Base-by-base conservation (phyloP, 2,329 filamentous ascomycete species). In the Claviceps sp. region DNA sequence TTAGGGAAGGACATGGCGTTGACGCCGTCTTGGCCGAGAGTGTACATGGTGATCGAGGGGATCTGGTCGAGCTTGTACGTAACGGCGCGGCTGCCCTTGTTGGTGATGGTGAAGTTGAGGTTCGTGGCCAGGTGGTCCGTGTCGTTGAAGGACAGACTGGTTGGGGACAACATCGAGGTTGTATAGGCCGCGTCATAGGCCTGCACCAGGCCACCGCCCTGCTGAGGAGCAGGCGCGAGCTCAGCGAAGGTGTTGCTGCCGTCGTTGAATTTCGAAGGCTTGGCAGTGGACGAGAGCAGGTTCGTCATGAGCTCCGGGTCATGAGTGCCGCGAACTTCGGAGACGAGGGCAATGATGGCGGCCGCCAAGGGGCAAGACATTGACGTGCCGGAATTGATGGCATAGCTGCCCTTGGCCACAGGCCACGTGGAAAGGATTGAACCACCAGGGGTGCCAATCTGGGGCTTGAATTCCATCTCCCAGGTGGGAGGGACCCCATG, bases 101-200 rank as follows among this genome's bases (percentile, higher is more conserved):
- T 84, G 58, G 63, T 70, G 56, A 84, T 70, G 38, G 68, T 73
- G 59, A 84, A 79, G 57, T 73, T 72, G 43, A 72, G 65, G 1
- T 67, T 68, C 5, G 67, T 62, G 44, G 64, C 60, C 55, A 81
- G 73, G 67, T 82, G 60, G 56, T 77, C 75, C 0, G 78, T 80
- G 60, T 84, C 81, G 60, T 84, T 83, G 66, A 84, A 82, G 1
- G 76, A 72, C 8, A 85, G 65, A 60, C 73, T 77, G 14, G 75
- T 75, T 6, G 70, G 72, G 57, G 72, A 74, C 20, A 84, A 64
- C 13, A 76, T 59, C 2, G 74, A 73, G 2, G 70, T 77, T 13
- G 75, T 67, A 55, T 76, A 72, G 2, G 79, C 76, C 2, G 78
- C 77, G 52, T 81, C 75, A 55, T 75, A 75, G 2, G 77, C 79